These are phyloP conservation scores for Chaetomium fimeti DNA, from an alignment of 495 filamentous ascomycete genomes.

Conservation along the genomic window DNA sequence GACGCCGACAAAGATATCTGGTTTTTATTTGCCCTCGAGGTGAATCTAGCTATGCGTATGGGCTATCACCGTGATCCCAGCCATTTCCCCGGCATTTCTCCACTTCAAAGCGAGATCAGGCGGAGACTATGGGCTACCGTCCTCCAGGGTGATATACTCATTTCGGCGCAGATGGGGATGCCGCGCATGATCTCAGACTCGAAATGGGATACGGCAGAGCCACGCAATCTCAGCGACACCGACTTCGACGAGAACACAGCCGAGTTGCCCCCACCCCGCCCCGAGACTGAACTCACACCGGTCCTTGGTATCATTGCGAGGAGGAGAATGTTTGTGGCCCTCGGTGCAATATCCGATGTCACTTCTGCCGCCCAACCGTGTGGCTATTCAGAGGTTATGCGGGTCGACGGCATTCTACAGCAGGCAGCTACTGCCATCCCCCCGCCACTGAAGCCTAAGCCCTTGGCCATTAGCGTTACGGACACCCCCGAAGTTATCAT, in stretches of 20 bases:
- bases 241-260: conserved; percentile 37
- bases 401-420: conserved; percentile 35
- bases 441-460: conserved; percentile 23
- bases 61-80: conserved; percentile 43
- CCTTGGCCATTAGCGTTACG: conserved; percentile 25
- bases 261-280: conserved; percentile 40
- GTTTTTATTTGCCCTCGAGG: conserved; percentile 39
- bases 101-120: conserved; percentile 41
- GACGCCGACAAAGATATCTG: conserved; percentile 43
- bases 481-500: conserved; percentile 38
- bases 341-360: conserved; percentile 30
- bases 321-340: conserved; percentile 21
- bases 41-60: conserved; percentile 44
- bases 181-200: conserved; percentile 31
- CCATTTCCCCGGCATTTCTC: conserved; percentile 38
- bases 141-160: conserved; percentile 30
- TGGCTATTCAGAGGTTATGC: conserved; percentile 36
- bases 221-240: conserved; percentile 41
- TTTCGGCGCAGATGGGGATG: conserved; percentile 36
- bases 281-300: conserved; percentile 37
- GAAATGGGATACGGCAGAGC: conserved; percentile 38
- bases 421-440: conserved; percentile 31
- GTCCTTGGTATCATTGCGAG: conserved; percentile 32
- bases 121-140: conserved; percentile 40
- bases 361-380: conserved; percentile 27